phyloP scores from a whole-genome alignment of 163 green algal species.

The Chlamydomonas reinhardtii region DNA sequence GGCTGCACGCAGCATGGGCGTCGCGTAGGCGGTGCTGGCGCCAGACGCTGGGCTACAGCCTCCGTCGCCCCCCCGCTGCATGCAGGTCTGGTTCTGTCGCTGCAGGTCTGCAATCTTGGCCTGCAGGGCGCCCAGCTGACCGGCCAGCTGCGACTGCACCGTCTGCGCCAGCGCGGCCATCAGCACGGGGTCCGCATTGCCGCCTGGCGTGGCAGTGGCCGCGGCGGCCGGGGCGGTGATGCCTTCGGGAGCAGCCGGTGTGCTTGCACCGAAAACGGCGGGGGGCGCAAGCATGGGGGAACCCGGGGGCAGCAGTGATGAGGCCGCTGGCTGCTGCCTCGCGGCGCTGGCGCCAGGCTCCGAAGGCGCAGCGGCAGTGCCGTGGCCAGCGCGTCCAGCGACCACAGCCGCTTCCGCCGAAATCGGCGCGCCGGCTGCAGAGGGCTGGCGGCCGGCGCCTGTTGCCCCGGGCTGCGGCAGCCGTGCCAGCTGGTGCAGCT shows the following conservation, averaged over 20 bases:
- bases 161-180: neutral
- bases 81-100: conserved; percentile 22
- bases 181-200: neutral
- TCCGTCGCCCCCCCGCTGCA: neutral
- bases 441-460: too few species aligned
- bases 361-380: too few species aligned
- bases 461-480: neutral
- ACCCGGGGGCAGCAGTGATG: too few species aligned
- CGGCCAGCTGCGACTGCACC: conserved; percentile 22
- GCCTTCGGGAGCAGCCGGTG: too few species aligned
- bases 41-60: neutral
- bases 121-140: conserved; percentile 28
- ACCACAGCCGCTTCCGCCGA: too few species aligned
- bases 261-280: neutral
- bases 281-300: too few species aligned
- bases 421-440: too few species aligned
- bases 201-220: neutral
- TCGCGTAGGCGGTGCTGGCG: neutral
- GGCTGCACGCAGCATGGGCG: neutral
- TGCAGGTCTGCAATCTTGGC: conserved; percentile 25
- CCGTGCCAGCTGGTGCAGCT: conserved; percentile 2
- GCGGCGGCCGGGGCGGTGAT: neutral
- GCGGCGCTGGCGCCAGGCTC: too few species aligned
- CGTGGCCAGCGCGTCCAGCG: too few species aligned
- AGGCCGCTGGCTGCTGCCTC: too few species aligned